These are phyloP conservation scores for Logfia minima DNA, from an alignment of 129 eudicot species.

Conservation along the genomic window DNA sequence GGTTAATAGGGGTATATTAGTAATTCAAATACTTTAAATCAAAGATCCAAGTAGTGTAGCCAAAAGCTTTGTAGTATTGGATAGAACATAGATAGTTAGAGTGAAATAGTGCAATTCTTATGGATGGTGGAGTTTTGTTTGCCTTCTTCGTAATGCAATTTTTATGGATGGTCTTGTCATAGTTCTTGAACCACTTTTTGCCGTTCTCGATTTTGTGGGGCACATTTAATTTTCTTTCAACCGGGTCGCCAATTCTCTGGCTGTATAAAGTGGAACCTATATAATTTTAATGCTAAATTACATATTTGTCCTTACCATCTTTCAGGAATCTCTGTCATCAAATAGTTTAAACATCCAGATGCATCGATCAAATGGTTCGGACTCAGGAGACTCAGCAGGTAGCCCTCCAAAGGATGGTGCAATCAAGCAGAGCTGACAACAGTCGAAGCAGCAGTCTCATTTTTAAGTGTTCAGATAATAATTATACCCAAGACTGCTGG, in stretches of 20 bases:
- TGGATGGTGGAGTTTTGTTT: too few relatives aligned
- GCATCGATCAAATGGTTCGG: constrained; percentile 49
- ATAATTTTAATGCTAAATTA: neutral
- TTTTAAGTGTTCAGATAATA: constrained; percentile 18
- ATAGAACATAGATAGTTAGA: too few relatives aligned
- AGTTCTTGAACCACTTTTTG: neutral
- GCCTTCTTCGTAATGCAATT: too few relatives aligned
- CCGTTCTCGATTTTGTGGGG: neutral
- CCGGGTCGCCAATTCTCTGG: neutral
- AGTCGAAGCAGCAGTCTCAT: constrained; percentile 36
- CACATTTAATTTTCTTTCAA: neutral
- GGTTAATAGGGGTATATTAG: too few relatives aligned
- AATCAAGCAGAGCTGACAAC: constrained; percentile 42
- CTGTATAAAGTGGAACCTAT: neutral
- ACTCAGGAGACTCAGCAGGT: constrained; percentile 42
- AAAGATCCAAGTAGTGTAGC: too few relatives aligned
- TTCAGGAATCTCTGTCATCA: constrained; percentile 51
- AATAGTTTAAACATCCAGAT: constrained; percentile 55
- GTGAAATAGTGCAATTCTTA: too few relatives aligned
- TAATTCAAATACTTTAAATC: too few relatives aligned
- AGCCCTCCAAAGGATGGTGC: constrained; percentile 47
- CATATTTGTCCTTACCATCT: neutral
- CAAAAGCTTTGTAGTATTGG: too few relatives aligned
- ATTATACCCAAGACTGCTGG: constrained; percentile 38
- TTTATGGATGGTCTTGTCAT: too few relatives aligned